phyloP scores from a whole-genome alignment of 73 alveolate genomes.

The Tetrahymena elliotti region DNA sequence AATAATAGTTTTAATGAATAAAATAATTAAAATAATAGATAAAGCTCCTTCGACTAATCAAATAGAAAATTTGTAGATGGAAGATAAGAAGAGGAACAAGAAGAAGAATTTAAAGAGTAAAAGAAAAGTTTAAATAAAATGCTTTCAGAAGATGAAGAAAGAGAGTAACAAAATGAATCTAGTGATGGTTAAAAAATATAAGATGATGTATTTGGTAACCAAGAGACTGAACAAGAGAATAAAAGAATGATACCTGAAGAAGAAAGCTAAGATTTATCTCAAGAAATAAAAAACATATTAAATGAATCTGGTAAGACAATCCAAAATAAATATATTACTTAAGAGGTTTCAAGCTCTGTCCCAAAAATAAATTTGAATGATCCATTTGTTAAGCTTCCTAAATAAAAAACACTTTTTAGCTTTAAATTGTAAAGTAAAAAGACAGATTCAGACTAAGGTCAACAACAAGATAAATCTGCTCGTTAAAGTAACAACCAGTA shows the following conservation, averaged over 20 bases:
- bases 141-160: not conserved
- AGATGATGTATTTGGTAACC: not conserved
- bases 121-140: not conserved
- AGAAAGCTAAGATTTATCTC: not conserved
- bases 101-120: not conserved
- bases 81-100: not conserved
- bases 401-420: not conserved
- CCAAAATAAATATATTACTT: not conserved
- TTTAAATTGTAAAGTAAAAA: not conserved
- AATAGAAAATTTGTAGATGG: not conserved
- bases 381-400: not conserved
- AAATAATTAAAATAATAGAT: not conserved
- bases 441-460: not conserved
- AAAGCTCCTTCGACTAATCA: not conserved
- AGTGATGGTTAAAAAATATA: not conserved
- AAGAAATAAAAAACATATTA: not conserved
- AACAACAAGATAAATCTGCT: not conserved
- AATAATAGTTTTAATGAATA: not conserved
- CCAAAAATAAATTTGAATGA: not conserved
- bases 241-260: not conserved
- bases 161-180: not conserved
- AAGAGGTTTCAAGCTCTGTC: not conserved
- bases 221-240: not conserved
- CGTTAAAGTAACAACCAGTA: not conserved
- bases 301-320: not conserved